Conservation (phyloP, 768 basidiomycete genomes). For the Fomitopsis serialis region DNA sequence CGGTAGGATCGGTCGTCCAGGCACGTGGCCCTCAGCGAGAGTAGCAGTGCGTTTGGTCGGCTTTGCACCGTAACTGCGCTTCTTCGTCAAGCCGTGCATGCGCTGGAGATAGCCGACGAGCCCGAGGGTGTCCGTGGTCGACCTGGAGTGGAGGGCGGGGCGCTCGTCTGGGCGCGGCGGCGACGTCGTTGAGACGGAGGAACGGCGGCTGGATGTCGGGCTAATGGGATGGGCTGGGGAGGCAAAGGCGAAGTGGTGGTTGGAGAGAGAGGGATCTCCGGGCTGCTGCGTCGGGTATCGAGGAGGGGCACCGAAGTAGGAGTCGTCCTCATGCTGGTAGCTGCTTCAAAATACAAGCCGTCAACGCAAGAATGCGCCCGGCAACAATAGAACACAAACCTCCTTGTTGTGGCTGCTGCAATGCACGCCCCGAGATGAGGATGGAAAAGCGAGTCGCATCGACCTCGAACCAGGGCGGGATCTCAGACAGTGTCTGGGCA, state of each 20-base stretch:
- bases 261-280: slow-evolving; percentile 1
- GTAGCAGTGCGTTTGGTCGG: slow-evolving; percentile 10
- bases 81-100: slow-evolving; percentile 65
- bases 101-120: slow-evolving; percentile 62
- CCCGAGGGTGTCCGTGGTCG: slow-evolving; percentile 33
- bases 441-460: slow-evolving; percentile 31
- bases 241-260: slow-evolving; percentile 3
- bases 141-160: slow-evolving; percentile 9
- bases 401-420: slow-evolving; percentile 5
- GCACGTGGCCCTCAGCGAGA: slow-evolving; percentile 1
- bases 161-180: slow-evolving; percentile 13
- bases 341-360: neutral
- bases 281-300: slow-evolving; percentile 4
- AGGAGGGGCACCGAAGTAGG: slow-evolving; percentile 7
- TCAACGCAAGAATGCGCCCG: neutral
- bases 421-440: slow-evolving; percentile 35
- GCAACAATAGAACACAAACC: slow-evolving; percentile 10
- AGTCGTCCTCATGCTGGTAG: neutral
- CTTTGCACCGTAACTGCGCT: slow-evolving; percentile 26
- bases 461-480: slow-evolving; percentile 36
- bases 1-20: slow-evolving; percentile 14
- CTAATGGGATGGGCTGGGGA: neutral
- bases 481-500: slow-evolving; percentile 13
- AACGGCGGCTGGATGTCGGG: slow-evolving; percentile 12
- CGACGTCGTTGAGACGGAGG: slow-evolving; percentile 20